These are phyloP conservation scores for Cladosporium sp. DNA, from an alignment of 2,329 filamentous ascomycete species.

Conservation along the genomic window DNA sequence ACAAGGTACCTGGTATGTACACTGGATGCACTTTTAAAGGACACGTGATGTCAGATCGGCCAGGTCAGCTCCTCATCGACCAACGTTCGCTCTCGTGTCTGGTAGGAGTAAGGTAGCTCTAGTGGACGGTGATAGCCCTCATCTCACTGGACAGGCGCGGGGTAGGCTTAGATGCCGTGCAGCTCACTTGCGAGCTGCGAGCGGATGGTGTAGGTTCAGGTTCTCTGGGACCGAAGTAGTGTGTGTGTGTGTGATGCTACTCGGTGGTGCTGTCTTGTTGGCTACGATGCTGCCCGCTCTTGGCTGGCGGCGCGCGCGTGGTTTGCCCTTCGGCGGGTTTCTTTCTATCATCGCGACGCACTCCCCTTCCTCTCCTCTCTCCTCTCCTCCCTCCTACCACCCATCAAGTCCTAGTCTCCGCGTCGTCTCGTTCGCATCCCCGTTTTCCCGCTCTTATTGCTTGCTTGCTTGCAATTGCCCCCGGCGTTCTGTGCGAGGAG, in stretches of 20 bases:
- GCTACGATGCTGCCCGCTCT: constrained; percentile 7
- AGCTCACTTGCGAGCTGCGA: background rate
- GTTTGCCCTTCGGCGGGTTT: constrained; percentile 1
- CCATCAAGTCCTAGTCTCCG: constrained; percentile 6
- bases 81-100: background rate
- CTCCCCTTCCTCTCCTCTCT: constrained; percentile 3
- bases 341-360: background rate
- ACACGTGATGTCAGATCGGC: background rate
- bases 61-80: background rate
- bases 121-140: constrained; percentile 1
- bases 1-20: no score
- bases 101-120: constrained; percentile 7
- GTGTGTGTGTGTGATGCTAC: background rate
- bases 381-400: background rate
- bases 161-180: constrained; percentile 13
- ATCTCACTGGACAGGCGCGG: constrained; percentile 14
- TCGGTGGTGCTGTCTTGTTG: background rate
- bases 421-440: constrained; percentile 16
- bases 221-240: constrained; percentile 3
- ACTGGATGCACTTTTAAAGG: background rate
- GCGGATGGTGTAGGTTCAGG: constrained; percentile 5
- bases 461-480: constrained; percentile 21
- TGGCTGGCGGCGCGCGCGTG: constrained; percentile 4
- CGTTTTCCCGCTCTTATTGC: constrained; percentile 14
- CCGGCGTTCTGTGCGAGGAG: constrained; percentile 15